Base-by-base conservation (phyloP, 1,139 yeast genomes). In the Entelexis sorbosivorans region DNA sequence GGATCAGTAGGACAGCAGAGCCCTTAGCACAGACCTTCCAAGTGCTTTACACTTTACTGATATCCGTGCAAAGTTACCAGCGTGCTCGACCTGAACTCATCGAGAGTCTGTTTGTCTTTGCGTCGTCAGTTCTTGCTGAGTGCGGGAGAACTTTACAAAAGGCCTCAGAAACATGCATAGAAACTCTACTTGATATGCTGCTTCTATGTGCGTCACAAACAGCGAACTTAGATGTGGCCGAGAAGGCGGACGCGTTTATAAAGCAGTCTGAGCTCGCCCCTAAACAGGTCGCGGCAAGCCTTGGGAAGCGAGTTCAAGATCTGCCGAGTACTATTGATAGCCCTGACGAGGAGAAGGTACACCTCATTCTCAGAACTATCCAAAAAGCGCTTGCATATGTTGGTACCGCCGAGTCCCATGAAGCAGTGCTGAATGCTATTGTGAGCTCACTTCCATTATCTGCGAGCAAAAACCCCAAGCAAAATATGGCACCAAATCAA, bases 111-210 rank as follows among this genome's bases (percentile, higher is more conserved):
- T 61, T 64, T 33, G 52, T 54, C 0, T 62, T 75, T n/a, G 64
- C 67, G 24, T 38, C 62, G 3, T 51, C 54, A 1, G 45, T 74
- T 2, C 40, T 71, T 0, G 50, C 61, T 1, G 51, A 60, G 24
- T 71, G 73, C 47, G 54, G 64, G 8, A 54, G 60, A 14, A 61
- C 75, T 0, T 62, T 76, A 45, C 64, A 24, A 16, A 9, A 24
- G 13, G 33, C 31, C 31, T n/a, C 33, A 1, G 39, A 11, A 2
- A 14, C 45, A 3, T 31, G 29, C 24, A 14, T 32, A 9, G 47
- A 34, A 1, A 47, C 61, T 0, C 51, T 68, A 9, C 28, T 67
- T 19, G 68, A 66, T 28, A 64, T 63, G 9, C 35, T 67, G 24
- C 54, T 67, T 5, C 59, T 53, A 44, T 52, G 62, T 19, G 54